Evolutionary conservation across 2,329 filamentous ascomycete species (phyloP).

Genomic region (Sporothrix variecibatus): DNA sequence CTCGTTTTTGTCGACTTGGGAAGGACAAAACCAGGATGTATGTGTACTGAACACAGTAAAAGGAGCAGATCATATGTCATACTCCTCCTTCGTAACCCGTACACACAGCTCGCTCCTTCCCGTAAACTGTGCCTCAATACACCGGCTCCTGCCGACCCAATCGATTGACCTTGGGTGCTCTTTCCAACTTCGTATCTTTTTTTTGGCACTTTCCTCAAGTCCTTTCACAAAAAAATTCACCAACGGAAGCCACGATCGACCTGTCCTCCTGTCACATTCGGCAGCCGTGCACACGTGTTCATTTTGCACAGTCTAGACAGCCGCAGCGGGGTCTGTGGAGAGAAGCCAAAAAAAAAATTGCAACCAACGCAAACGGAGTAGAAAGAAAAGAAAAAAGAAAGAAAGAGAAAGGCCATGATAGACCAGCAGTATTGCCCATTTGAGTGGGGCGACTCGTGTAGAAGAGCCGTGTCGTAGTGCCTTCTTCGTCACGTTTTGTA

Average conservation of each 20-base stretch:
- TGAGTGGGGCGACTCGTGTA: background rate
- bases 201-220: background rate
- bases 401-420: background rate
- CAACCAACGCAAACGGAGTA: too few relatives aligned
- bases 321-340: background rate
- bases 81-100: background rate
- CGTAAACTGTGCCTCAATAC: background rate
- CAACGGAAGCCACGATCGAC: background rate
- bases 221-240: background rate
- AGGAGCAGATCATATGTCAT: background rate
- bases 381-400: background rate
- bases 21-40: background rate
- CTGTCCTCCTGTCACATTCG: conserved; percentile 12
- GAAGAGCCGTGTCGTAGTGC: background rate
- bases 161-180: background rate
- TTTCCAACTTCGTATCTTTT: background rate
- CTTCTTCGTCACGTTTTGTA: background rate
- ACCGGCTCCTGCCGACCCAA: conserved; percentile 11
- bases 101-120: background rate
- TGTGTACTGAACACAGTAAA: background rate
- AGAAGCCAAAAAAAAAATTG: background rate
- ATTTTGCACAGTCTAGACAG: background rate
- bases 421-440: background rate
- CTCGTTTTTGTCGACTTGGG: background rate
- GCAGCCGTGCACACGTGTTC: conserved; percentile 12